Base-by-base conservation (phyloP, 345 rosid species). In the Salix suchowensis region DNA sequence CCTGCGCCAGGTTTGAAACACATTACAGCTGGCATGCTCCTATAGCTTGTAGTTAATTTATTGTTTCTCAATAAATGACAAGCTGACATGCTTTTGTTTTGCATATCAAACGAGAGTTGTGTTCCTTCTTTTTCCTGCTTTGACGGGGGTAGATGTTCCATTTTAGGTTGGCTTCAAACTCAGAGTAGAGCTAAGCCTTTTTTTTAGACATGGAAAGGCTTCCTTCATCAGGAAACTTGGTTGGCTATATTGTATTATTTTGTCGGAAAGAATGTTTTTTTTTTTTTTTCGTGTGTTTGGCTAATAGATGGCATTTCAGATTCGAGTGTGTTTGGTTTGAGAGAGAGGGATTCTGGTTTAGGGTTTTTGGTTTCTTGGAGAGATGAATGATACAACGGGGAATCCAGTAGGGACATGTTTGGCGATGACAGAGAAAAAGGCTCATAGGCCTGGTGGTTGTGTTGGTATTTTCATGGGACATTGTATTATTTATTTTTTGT, bases 371-470 rank as follows among this genome's bases (percentile, higher is more conserved):
- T 76, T 73, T 39, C 75, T 15, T 67, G 8, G 81, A 40, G 79
- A 89, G 83, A 86, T 90, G 91, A 85, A 78, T 71, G 97, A 92
- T 46, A 72, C 82, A 30, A 30, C 32, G 4, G 32, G 32, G 32
- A 30, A 30, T 30, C 32, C 32, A 76, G 69, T 89, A 71, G 74
- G 82, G 68, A 61, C 93, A 14, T 70, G 86, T 82, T 70, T 88
- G 84, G 92, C 95, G 21, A 75, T 94, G 46, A 82, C 91, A 42
- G 96, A 96, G 88, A 93, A 89, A 78, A 77, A 81, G 74, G 81
- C 91, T 67, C 85, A 87, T 64, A 84, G 90, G 23, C 83, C 90
- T 7, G 90, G 98, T 67, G 98, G 98, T 37, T 95, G 99, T 62
- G 97, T 84, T 12, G 99, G 97, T 30, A 88, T 93, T 80, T 93